These are phyloP conservation scores for Eucalyptus regnans DNA, from an alignment of 345 rosid species.

Conservation along the genomic window DNA sequence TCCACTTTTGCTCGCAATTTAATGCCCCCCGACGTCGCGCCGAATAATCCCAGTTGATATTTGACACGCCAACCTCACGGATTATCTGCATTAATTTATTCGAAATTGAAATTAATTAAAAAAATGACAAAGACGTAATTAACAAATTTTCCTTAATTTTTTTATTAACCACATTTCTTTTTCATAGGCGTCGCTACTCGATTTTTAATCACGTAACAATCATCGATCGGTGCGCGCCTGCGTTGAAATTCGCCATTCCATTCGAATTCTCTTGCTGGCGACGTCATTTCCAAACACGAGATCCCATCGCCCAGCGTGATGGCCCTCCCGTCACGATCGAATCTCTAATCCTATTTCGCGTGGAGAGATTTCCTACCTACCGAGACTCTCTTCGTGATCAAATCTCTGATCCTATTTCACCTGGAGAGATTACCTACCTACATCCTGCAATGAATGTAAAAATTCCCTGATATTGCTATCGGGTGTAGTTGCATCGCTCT, in stretches of 20 bases:
- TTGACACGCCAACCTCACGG: fast-evolving
- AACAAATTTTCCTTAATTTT: background rate
- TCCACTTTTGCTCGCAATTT: background rate
- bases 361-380: background rate
- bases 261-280: fast-evolving
- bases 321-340: fast-evolving
- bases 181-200: no score
- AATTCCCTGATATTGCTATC: fast-evolving
- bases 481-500: background rate
- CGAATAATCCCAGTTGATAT: fast-evolving
- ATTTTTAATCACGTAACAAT: no score
- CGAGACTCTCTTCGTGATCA: fast-evolving
- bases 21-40: background rate
- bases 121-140: background rate
- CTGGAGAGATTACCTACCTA: background rate
- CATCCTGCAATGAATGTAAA: background rate
- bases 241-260: fast-evolving
- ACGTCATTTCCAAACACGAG: fast-evolving
- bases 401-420: background rate
- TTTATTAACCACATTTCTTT: background rate
- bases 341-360: background rate
- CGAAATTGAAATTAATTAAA: background rate
- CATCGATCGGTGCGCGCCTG: fast-evolving
- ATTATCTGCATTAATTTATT: background rate
- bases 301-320: fast-evolving